phyloP scores from a whole-genome alignment of 805 yeast species.

The Teunomyces kruisii region DNA sequence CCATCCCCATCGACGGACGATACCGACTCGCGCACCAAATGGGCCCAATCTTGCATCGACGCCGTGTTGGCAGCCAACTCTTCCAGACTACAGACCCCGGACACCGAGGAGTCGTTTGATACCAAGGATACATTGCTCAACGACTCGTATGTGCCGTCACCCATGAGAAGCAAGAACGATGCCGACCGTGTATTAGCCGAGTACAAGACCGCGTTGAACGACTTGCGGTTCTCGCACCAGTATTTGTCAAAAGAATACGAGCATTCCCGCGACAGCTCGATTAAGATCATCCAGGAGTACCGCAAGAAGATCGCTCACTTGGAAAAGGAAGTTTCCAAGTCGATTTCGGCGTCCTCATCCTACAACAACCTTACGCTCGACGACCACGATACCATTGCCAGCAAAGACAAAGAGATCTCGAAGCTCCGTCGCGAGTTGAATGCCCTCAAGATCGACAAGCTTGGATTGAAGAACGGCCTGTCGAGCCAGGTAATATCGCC shows the following conservation, averaged over 20 bases:
- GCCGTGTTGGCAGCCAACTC: slow-evolving; percentile 17
- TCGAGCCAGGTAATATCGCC: slow-evolving; percentile 3
- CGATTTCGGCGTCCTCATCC: neutral
- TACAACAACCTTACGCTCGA: slow-evolving; percentile 3
- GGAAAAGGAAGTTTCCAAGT: slow-evolving; percentile 48
- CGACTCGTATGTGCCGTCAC: slow-evolving; percentile 16
- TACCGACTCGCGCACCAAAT: slow-evolving; percentile 24
- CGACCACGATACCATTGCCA: slow-evolving; percentile 6
- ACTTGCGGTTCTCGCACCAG: slow-evolving; percentile 68
- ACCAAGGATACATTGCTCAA: slow-evolving; percentile 14
- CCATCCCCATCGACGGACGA: slow-evolving; percentile 18
- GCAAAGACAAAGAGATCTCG: slow-evolving; percentile 41
- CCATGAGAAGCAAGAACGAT: neutral
- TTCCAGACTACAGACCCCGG: neutral
- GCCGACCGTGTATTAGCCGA: slow-evolving; percentile 27
- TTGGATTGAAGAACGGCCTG: slow-evolving; percentile 15
- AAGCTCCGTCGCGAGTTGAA: slow-evolving; percentile 47
- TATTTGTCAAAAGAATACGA: slow-evolving; percentile 68
- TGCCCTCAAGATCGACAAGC: slow-evolving; percentile 42
- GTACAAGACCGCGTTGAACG: slow-evolving; percentile 61
- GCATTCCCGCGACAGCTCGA: slow-evolving; percentile 58
- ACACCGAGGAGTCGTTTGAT: neutral
- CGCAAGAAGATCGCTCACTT: slow-evolving; percentile 49
- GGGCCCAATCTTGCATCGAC: slow-evolving; percentile 44
- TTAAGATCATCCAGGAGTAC: slow-evolving; percentile 52